Percentiles rank a stretch among this genome's conserved stretches.
Conservation (phyloP, 2,329 filamentous ascomycete genomes). For the Domatiomyces globalis region DNA sequence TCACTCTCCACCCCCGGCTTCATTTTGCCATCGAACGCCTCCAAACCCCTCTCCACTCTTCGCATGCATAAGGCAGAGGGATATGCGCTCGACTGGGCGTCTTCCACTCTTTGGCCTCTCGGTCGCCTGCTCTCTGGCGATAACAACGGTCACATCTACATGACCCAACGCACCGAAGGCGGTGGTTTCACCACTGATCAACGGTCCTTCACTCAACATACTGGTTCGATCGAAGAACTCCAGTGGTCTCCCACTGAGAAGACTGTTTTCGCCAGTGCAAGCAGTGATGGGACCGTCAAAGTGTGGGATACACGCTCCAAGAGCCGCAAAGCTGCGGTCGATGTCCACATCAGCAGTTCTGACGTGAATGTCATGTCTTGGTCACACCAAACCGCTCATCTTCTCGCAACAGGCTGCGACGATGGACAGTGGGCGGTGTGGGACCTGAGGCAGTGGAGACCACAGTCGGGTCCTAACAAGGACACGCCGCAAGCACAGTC, state of each 20-base stretch:
- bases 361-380: conserved; percentile 97
- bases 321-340: conserved; percentile 73
- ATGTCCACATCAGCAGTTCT: conserved; percentile 64
- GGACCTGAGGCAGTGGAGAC: conserved; percentile 93
- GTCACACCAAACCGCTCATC: conserved; percentile 75
- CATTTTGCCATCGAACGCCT: conserved; percentile 64
- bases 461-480: conserved; percentile 26
- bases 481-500: conserved; percentile 21
- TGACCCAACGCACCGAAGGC: conserved; percentile 71
- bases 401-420: conserved; percentile 84
- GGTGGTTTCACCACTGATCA: conserved; percentile 83
- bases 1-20: conserved; percentile 84
- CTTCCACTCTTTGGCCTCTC: conserved; percentile 47
- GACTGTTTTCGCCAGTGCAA: conserved; percentile 87
- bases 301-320: conserved; percentile 93
- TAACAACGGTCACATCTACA: conserved; percentile 76
- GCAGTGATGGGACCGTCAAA: conserved; percentile 84
- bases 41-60: conserved; percentile 76
- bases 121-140: conserved; percentile 88
- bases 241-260: conserved; percentile 93
- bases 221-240: conserved; percentile 76
- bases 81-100: conserved; percentile 95
- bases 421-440: conserved; percentile 91
- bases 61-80: conserved; percentile 86
- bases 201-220: conserved; percentile 70